phyloP scores from a whole-genome alignment of 2,329 filamentous ascomycete genomes.

The Xylaria sp. region DNA sequence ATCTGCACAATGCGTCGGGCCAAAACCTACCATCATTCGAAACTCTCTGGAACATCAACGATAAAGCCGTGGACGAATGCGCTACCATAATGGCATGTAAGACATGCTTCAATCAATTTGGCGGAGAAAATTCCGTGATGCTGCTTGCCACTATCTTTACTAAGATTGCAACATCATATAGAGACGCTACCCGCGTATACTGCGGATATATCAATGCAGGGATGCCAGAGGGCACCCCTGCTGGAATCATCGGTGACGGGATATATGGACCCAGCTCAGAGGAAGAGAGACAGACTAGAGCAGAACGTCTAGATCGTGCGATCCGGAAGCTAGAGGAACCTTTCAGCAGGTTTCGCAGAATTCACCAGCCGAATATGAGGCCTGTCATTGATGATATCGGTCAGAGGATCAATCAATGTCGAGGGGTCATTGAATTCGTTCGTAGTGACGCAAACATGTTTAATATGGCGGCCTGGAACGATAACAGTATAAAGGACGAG shows the following conservation, averaged over 20 bases:
- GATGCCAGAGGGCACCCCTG: slow-evolving; percentile 28
- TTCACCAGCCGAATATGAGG: background rate
- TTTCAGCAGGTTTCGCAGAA: background rate
- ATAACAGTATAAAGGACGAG: background rate
- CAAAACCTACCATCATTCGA: slow-evolving; percentile 41
- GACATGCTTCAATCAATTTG: slow-evolving; percentile 57
- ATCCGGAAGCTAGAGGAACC: background rate
- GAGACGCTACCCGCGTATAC: slow-evolving; percentile 53
- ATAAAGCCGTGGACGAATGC: slow-evolving; percentile 61
- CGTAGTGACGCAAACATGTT: background rate
- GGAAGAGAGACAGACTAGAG: background rate
- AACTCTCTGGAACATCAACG: slow-evolving; percentile 57
- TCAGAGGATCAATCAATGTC: background rate
- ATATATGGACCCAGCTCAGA: background rate
- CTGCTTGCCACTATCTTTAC: slow-evolving; percentile 61
- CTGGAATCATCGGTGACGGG: slow-evolving; percentile 45
- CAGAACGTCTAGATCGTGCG: background rate
- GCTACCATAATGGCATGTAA: slow-evolving; percentile 58
- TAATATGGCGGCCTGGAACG: background rate
- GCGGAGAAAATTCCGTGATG: slow-evolving; percentile 59
- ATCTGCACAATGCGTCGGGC: slow-evolving; percentile 57
- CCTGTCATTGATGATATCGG: background rate
- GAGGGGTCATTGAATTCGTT: background rate
- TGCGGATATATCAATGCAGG: slow-evolving; percentile 48
- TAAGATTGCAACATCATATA: slow-evolving; percentile 60